Conservation (phyloP, 257 asterid species). For the Datura wrightii region DNA sequence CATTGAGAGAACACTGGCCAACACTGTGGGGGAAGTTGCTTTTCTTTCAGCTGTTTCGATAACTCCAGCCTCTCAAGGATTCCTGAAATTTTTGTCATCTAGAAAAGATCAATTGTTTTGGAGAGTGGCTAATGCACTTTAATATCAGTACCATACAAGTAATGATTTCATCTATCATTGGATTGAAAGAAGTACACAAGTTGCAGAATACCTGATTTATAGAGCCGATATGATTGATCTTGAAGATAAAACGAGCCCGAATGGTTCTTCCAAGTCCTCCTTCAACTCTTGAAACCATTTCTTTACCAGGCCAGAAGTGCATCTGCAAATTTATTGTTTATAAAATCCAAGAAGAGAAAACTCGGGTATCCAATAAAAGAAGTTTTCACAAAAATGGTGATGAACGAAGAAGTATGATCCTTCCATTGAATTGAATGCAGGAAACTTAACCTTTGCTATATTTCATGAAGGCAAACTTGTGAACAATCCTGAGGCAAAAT, state of each 20-base stretch:
- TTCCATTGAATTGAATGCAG: too few species aligned
- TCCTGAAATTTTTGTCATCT: too few species aligned
- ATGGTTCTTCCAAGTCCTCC: conserved; percentile 56
- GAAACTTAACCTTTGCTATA: too few species aligned
- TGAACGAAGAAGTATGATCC: too few species aligned
- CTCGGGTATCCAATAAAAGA: too few species aligned
- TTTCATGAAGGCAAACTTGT: background rate
- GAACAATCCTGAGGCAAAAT: background rate
- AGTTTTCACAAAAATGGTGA: too few species aligned
- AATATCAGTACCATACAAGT: conserved; percentile 65
- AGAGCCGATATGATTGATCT: conserved; percentile 53
- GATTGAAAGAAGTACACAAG: conserved; percentile 55
- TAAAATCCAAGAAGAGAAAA: too few species aligned
- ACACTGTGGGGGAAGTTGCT: too few species aligned
- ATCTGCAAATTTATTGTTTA: conserved; percentile 36
- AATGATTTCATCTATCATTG: conserved; percentile 61
- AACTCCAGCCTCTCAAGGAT: too few species aligned
- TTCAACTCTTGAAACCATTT: conserved; percentile 77
- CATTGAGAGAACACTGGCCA: too few species aligned
- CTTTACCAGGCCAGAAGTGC: conserved; percentile 57
- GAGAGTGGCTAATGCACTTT: background rate
- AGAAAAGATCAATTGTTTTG: too few species aligned
- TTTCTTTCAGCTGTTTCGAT: too few species aligned
- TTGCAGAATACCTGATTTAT: conserved; percentile 74
- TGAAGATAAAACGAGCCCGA: conserved; percentile 76